phyloP scores from a whole-genome alignment of 257 asterid genomes.

The Solanum ossicruentum region DNA sequence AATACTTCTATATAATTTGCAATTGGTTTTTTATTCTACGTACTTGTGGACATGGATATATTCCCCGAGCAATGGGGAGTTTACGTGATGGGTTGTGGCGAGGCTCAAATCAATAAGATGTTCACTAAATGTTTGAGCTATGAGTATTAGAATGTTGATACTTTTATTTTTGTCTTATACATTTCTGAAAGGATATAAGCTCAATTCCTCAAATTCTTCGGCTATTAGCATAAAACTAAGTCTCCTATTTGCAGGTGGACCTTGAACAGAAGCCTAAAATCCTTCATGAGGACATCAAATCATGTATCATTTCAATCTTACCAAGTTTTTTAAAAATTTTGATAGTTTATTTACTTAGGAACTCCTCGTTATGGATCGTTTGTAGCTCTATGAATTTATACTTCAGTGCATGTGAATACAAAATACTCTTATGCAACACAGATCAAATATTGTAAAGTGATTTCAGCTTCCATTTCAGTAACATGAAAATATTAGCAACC shows the following conservation, averaged over 20 bases:
- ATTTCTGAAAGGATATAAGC: not conserved
- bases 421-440: not conserved
- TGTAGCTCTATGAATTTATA: not conserved
- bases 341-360: too few relatives aligned
- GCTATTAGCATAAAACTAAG: too few relatives aligned
- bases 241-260: conserved; percentile 33
- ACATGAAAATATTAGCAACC: not conserved
- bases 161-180: not conserved
- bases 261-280: conserved; percentile 54
- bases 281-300: conserved; percentile 59
- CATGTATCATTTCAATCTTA: conserved; percentile 32
- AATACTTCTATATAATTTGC: not conserved
- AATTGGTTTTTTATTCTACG: not conserved
- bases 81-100: not conserved
- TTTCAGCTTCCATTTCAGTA: not conserved
- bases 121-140: not conserved
- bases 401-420: not conserved
- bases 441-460: not conserved
- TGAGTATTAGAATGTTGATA: not conserved
- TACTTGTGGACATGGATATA: not conserved
- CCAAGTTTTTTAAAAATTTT: not conserved
- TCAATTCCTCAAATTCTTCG: not conserved
- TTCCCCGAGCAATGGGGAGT: not conserved
- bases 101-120: not conserved
- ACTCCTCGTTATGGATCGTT: not conserved